Evolutionary conservation across 306 rosid genomes (phyloP).

Genomic region (Cercis canadensis): DNA sequence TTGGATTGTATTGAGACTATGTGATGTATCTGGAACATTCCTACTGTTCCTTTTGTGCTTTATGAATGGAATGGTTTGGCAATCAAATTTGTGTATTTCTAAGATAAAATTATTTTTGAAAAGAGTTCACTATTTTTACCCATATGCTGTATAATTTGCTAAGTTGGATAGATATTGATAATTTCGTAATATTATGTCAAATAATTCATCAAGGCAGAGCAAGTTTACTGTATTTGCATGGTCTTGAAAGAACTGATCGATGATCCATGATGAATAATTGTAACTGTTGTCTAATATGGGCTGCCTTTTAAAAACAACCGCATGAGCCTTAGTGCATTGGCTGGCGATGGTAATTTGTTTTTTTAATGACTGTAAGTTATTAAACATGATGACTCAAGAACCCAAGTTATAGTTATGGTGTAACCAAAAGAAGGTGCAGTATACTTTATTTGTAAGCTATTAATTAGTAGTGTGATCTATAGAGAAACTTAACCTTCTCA

Average conservation of each 20-base stretch:
- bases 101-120: background rate
- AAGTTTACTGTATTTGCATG: slow-evolving; percentile 8
- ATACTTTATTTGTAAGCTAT: slow-evolving; percentile 26
- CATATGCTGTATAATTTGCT: background rate
- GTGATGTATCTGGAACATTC: background rate
- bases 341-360: slow-evolving; percentile 27
- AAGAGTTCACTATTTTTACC: slow-evolving; percentile 7
- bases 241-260: slow-evolving; percentile 18
- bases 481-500: slow-evolving; percentile 31
- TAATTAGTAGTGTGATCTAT: slow-evolving; percentile 22
- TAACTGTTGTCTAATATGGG: background rate
- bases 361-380: slow-evolving; percentile 18
- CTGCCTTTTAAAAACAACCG: slow-evolving; percentile 3
- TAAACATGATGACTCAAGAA: slow-evolving; percentile 26
- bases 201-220: background rate
- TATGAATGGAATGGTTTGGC: slow-evolving; percentile 16
- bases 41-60: background rate
- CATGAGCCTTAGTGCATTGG: slow-evolving; percentile 17
- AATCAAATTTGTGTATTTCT: slow-evolving; percentile 17
- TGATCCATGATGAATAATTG: slow-evolving; percentile 6
- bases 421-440: slow-evolving; percentile 17
- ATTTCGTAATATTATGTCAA: background rate
- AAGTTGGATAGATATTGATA: too few species aligned
- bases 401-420: slow-evolving; percentile 16
- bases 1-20: slow-evolving; percentile 4